Percentiles rank a stretch among this genome's conserved stretches.
These are phyloP conservation scores for Nothophaeocryptopus gaeumannii DNA, from an alignment of 2,329 filamentous ascomycete genomes.

Conservation along the genomic window DNA sequence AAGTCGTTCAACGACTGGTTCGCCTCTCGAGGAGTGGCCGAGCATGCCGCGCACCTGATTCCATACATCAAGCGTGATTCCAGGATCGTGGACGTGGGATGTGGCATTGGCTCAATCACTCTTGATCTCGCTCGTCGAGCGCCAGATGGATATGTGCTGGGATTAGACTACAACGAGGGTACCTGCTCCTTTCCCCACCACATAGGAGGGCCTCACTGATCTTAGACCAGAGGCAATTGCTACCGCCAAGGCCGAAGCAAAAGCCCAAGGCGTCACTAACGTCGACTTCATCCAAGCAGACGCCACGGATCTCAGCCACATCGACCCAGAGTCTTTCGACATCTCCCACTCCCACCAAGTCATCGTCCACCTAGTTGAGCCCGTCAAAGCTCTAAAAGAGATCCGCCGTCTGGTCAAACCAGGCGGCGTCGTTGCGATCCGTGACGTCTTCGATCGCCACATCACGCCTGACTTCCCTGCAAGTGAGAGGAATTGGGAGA, in stretches of 20 bases:
- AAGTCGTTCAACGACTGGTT: slow-evolving; percentile 5
- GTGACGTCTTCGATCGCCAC: slow-evolving; percentile 32
- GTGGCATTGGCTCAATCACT: slow-evolving; percentile 46
- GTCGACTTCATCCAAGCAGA: slow-evolving; percentile 13
- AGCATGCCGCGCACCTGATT: slow-evolving; percentile 11
- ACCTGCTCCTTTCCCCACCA: background rate
- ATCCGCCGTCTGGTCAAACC: slow-evolving; percentile 53
- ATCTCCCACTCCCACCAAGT: slow-evolving; percentile 59
- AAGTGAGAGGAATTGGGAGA: slow-evolving; percentile 12
- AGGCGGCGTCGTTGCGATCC: slow-evolving; percentile 51
- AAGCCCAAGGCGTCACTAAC: slow-evolving; percentile 9
- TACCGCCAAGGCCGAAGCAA: slow-evolving; percentile 5
- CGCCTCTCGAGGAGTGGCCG: slow-evolving; percentile 43
- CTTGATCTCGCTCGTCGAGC: slow-evolving; percentile 35
- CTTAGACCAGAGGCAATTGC: slow-evolving; percentile 6
- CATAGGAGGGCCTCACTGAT: background rate
- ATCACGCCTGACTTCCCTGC: slow-evolving; percentile 9
- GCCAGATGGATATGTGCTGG: slow-evolving; percentile 34
- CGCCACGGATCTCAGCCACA: slow-evolving; percentile 2
- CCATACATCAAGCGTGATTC: slow-evolving; percentile 25
- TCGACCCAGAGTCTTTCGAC: slow-evolving; percentile 45
- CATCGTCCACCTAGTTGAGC: slow-evolving; percentile 53
- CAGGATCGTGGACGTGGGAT: slow-evolving; percentile 45
- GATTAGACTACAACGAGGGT: slow-evolving; percentile 37
- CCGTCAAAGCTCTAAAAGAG: slow-evolving; percentile 49